Base-by-base conservation (phyloP, 2,329 filamentous ascomycete genomes). In the Fusarium falciforme region DNA sequence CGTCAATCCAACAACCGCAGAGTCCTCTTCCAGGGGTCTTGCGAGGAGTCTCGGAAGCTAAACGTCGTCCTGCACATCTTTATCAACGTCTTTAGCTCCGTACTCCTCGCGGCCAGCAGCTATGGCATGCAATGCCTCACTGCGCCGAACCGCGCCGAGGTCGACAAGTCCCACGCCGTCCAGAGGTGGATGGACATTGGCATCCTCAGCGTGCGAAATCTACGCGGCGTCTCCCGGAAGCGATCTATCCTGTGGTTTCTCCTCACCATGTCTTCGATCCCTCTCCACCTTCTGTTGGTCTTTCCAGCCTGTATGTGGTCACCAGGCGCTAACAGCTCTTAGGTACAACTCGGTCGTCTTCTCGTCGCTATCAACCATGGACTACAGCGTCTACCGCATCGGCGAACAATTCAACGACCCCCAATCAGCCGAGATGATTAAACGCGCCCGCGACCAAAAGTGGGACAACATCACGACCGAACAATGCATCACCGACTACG, bases 111-210 rank as follows among this genome's bases (percentile, higher is more conserved):
- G 2, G 65, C 64, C 0, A 82, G 80, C 27, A 83, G 83, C 67
- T 83, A 81, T 40, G 80, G 78, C 40, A 82, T 82, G 79, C 82
- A 83, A 38, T 74, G 78, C 2, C 72, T 81, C 4, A 77, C 76
- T 5, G 80, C 81, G 0, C 82, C 81, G 1, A 83, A 82, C 1
- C 73, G 82, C 1, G 54, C 49, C 0, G 77, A 82, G 20, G 64
- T 84, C 8, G 75, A 83, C 29, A 40, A 60, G 4, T 70, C 68
- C 0, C 76, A 77, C 27, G 35, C 47, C 0, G 49, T 29, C 5
- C 20, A 57, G 7, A 36, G 31, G 4, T 76, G 73, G 74, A 47
- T 76, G 11, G 74, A 77, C n/a, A 73, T 76, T 8, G 76, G 76
- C 0, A 54, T 76, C 2, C 70, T 68, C 1, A 76, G 69, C 5